A percentile compares a stretch with the other conserved stretches of the same genome.
These are phyloP conservation scores for Camelina laxa DNA, from an alignment of 345 rosid species.

Conservation along the genomic window DNA sequence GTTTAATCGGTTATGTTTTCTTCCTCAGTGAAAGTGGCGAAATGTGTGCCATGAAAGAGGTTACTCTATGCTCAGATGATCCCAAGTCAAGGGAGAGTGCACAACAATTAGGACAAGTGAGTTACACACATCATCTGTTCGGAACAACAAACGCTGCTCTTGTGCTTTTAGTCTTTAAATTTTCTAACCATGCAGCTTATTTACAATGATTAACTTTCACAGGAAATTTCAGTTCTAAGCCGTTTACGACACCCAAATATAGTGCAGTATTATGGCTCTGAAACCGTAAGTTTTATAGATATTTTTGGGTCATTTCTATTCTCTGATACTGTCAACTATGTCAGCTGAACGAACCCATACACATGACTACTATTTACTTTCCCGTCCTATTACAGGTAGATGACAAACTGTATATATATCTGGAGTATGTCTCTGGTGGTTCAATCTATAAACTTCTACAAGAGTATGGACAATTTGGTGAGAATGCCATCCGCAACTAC, in stretches of 20 bases:
- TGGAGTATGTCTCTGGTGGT: conserved; percentile 87
- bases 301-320: conserved; percentile 3
- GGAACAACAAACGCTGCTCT: neutral
- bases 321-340: conserved; percentile 4
- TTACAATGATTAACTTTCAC: conserved; percentile 28
- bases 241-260: conserved; percentile 74
- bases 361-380: conserved; percentile 20
- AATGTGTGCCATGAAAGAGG: conserved; percentile 95
- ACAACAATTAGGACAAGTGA: conserved; percentile 72
- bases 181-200: conserved; percentile 17
- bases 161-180: conserved; percentile 1
- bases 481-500: conserved; percentile 71
- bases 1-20: conserved; percentile 30
- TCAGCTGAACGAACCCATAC: conserved; percentile 15
- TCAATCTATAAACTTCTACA: conserved; percentile 85
- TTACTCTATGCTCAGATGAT: conserved; percentile 77
- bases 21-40: conserved; percentile 73
- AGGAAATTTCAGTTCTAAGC: conserved; percentile 75
- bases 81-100: conserved; percentile 80
- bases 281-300: conserved; percentile 53
- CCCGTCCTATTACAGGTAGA: conserved; percentile 52
- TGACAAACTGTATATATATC: conserved; percentile 74
- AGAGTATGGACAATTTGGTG: conserved; percentile 77
- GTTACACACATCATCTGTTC: conserved; percentile 29
- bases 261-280: conserved; percentile 85